Evolutionary conservation across 1,284 basidiomycete genomes (phyloP).

Genomic region (Boletus semigastroideus): DNA sequence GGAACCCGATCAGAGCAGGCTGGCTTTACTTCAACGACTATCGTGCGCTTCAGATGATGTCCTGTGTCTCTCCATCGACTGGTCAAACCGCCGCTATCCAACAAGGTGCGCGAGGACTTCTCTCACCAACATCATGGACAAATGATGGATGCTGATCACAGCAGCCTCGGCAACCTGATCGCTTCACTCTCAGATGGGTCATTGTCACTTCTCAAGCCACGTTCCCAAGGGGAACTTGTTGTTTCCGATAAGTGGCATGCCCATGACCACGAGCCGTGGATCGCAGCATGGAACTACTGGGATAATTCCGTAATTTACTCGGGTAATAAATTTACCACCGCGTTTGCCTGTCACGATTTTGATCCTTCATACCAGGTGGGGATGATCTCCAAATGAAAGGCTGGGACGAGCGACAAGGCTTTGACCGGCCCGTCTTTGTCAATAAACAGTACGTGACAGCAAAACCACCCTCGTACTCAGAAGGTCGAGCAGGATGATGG

Average conservation of each 20-base stretch:
- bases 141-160: constrained; percentile 25
- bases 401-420: constrained; percentile 85
- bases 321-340: constrained; percentile 45
- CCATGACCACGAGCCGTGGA: constrained; percentile 96
- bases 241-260: constrained; percentile 73
- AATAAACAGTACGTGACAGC: constrained; percentile 64
- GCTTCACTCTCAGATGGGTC: constrained; percentile 81
- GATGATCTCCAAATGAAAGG: constrained; percentile 90
- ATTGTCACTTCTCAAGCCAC: constrained; percentile 58
- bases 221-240: constrained; percentile 41
- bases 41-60: constrained; percentile 56
- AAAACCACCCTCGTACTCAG: background rate
- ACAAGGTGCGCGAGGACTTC: constrained; percentile 26
- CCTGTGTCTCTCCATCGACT: constrained; percentile 86
- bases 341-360: background rate
- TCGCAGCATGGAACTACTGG: constrained; percentile 89
- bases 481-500: constrained; percentile 2
- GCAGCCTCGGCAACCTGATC: constrained; percentile 57
- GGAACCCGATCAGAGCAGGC: constrained; percentile 37
- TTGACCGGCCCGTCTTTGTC: constrained; percentile 60
- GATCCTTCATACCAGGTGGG: constrained; percentile 61
- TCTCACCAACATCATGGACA: background rate
- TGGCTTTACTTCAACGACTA: constrained; percentile 52
- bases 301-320: constrained; percentile 78
- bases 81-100: constrained; percentile 65